These are phyloP conservation scores for Penicillium sp. DNA, from an alignment of 2,329 filamentous ascomycete genomes.

Conservation along the genomic window DNA sequence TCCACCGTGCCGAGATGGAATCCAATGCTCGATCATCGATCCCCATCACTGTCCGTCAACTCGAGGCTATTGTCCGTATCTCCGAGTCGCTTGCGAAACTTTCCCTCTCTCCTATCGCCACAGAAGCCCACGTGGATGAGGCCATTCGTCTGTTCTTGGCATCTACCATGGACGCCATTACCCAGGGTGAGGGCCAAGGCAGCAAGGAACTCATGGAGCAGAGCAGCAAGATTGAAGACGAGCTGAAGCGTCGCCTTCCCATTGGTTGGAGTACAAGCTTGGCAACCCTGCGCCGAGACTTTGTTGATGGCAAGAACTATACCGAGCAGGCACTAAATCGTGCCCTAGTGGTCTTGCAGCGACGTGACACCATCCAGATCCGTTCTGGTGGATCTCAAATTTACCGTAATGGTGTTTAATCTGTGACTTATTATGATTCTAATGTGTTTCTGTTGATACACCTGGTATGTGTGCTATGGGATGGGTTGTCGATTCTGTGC, in stretches of 20 bases:
- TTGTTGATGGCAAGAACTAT: slow-evolving; percentile 88
- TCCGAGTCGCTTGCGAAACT: slow-evolving; percentile 94
- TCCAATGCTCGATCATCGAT: slow-evolving; percentile 89
- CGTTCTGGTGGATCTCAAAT: slow-evolving; percentile 50
- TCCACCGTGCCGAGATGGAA: slow-evolving; percentile 85
- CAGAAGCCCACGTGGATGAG: slow-evolving; percentile 91
- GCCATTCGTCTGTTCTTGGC: slow-evolving; percentile 95
- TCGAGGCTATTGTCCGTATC: slow-evolving; percentile 96
- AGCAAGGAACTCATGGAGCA: slow-evolving; percentile 90
- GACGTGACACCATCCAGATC: slow-evolving; percentile 69
- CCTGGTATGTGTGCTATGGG: slow-evolving; percentile 18
- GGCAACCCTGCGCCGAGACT: slow-evolving; percentile 79
- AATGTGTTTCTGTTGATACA: slow-evolving; percentile 20
- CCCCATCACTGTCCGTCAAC: slow-evolving; percentile 93
- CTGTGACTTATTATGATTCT: slow-evolving; percentile 17
- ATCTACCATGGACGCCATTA: slow-evolving; percentile 96
- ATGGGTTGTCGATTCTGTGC: slow-evolving; percentile 16
- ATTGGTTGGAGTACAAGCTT: slow-evolving; percentile 95
- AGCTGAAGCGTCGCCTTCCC: slow-evolving; percentile 80
- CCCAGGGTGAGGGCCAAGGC: slow-evolving; percentile 78
- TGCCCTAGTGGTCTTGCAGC: slow-evolving; percentile 79
- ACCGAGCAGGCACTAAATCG: slow-evolving; percentile 81
- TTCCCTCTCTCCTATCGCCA: slow-evolving; percentile 78
- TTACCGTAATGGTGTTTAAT: slow-evolving; percentile 47
- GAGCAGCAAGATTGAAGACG: slow-evolving; percentile 79